These are phyloP conservation scores for Pelargonium australe DNA, from an alignment of 441 rosid genomes.

Conservation along the genomic window DNA sequence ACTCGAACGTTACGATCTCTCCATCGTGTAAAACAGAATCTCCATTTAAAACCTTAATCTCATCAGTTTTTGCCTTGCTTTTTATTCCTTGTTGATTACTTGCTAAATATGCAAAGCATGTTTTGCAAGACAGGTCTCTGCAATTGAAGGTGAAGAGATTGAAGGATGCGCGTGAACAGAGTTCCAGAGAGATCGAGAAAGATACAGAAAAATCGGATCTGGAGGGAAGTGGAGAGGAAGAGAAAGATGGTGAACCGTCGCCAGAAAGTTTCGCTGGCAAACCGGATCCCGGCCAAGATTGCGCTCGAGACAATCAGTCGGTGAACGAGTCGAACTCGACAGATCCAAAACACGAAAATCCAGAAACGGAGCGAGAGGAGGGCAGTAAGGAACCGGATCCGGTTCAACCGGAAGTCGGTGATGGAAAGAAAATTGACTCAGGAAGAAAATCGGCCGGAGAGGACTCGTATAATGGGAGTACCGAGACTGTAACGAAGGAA, in stretches of 20 bases:
- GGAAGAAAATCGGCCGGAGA: conserved; percentile 15
- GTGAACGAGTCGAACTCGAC: conserved; percentile 1
- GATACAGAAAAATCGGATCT: neutral
- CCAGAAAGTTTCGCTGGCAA: neutral
- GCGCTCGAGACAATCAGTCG: neutral
- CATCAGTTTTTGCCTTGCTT: neutral
- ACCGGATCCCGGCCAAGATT: neutral
- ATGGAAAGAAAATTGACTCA: conserved; percentile 12
- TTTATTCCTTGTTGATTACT: neutral
- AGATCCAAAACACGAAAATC: neutral
- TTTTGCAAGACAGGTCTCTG: neutral
- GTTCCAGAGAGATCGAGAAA: neutral
- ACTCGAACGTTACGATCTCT: conserved; percentile 1
- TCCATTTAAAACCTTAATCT: neutral
- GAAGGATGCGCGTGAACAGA: neutral
- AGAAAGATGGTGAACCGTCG: neutral
- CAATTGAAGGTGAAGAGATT: neutral
- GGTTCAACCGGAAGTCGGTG: neutral
- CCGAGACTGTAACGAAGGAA: conserved; percentile 33
- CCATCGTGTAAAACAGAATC: neutral
- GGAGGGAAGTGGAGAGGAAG: neutral
- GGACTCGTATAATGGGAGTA: conserved; percentile 36
- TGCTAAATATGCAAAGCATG: no score
- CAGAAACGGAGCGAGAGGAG: neutral
- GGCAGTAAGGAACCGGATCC: neutral